Percentiles rank a stretch among this genome's conserved stretches.
Conservation (phyloP, 352 stramenopile species). For the Phytophthora pseudosyringae region DNA sequence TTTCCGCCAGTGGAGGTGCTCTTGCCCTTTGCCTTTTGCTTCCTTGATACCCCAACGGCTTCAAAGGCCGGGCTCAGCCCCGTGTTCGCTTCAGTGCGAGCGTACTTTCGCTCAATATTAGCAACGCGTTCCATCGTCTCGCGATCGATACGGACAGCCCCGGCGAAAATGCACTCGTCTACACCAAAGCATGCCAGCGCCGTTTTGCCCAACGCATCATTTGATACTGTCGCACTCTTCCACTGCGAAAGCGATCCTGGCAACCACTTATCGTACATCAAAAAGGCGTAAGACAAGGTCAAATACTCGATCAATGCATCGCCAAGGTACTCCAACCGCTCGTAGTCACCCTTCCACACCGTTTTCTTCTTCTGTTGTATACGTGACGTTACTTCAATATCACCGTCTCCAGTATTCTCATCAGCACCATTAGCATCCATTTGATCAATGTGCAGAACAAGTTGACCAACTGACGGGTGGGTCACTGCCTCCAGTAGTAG, state of each 20-base stretch:
- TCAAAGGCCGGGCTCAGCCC: conserved; percentile 35
- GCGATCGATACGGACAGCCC: conserved; percentile 67
- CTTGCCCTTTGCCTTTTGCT: conserved; percentile 26
- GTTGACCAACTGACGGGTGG: conserved; percentile 72
- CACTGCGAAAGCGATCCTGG: conserved; percentile 80
- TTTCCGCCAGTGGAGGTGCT: conserved; percentile 14
- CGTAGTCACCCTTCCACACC: conserved; percentile 85
- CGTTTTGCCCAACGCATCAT: conserved; percentile 86
- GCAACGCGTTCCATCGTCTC: conserved; percentile 64
- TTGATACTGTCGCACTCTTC: conserved; percentile 89
- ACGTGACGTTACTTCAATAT: conserved; percentile 32
- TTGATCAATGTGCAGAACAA: conserved; percentile 57
- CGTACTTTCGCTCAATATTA: conserved; percentile 61
- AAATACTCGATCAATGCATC: conserved; percentile 92
- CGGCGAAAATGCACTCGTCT: conserved; percentile 80
- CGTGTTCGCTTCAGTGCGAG: conserved; percentile 23
- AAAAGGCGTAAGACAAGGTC: conserved; percentile 84
- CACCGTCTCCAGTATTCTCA: conserved; percentile 14
- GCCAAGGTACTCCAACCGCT: conserved; percentile 89
- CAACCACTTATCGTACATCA: conserved; percentile 76
- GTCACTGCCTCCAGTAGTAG: conserved; percentile 81
- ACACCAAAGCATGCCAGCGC: conserved; percentile 80
- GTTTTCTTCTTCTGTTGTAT: conserved; percentile 50
- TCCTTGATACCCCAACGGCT: conserved; percentile 29
- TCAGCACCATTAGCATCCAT: conserved; percentile 27